Conservation (phyloP, 805 yeast genomes). For the Yarrowia hollandica region DNA sequence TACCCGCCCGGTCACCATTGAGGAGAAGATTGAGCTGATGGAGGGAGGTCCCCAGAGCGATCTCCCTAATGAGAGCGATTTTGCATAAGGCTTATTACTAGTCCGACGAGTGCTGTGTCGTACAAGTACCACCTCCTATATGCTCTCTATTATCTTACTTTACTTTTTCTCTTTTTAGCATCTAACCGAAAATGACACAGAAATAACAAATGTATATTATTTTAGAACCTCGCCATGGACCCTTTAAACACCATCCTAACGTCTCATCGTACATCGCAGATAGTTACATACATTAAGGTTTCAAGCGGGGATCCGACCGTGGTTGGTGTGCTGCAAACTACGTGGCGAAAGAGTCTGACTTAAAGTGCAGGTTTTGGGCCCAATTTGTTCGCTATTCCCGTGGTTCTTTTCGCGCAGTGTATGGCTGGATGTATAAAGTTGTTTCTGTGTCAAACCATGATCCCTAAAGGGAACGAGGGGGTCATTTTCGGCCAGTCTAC, state of each 20-base stretch:
- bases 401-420: too few relatives aligned
- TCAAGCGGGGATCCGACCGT: slow-evolving; percentile 13
- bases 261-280: slow-evolving; percentile 28
- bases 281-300: slow-evolving; percentile 10
- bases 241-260: slow-evolving; percentile 5
- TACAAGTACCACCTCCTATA: too few relatives aligned
- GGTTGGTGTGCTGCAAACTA: background rate
- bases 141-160: too few relatives aligned
- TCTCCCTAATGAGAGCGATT: slow-evolving; percentile 23
- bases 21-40: slow-evolving; percentile 30
- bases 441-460: too few relatives aligned
- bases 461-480: too few relatives aligned
- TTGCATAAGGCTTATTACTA: slow-evolving; percentile 15
- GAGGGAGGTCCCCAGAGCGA: slow-evolving; percentile 24
- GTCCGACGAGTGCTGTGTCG: too few relatives aligned
- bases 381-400: too few relatives aligned
- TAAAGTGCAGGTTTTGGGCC: too few relatives aligned
- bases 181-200: background rate
- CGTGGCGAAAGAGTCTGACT: too few relatives aligned
- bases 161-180: slow-evolving; percentile 1
- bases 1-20: slow-evolving; percentile 25
- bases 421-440: too few relatives aligned
- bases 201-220: slow-evolving; percentile 6
- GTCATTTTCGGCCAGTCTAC: too few relatives aligned
- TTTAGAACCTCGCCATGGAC: background rate